Conservation (phyloP, 768 basidiomycete genomes). For the Gloeostereum incarnatum region DNA sequence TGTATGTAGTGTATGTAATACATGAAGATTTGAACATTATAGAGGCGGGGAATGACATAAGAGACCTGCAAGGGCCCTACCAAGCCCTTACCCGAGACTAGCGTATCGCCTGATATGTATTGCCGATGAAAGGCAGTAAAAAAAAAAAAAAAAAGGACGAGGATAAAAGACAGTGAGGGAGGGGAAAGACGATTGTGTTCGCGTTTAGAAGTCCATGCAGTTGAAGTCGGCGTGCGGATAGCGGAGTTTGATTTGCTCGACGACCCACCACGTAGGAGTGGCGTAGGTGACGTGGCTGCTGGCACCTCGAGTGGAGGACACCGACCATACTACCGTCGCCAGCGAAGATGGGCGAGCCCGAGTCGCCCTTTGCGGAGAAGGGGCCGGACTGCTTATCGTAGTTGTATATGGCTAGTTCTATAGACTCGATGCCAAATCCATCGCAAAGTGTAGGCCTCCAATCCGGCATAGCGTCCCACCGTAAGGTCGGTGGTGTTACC, state of each 20-base stretch:
- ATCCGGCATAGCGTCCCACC: conserved; percentile 22
- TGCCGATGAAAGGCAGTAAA: no score
- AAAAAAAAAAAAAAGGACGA: no score
- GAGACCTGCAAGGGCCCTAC: no score
- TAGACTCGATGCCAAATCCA: conserved; percentile 8
- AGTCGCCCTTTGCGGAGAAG: conserved; percentile 23
- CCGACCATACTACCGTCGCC: conserved; percentile 17
- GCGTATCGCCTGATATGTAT: no score
- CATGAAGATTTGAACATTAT: no score
- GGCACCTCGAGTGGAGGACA: conserved; percentile 17
- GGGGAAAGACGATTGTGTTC: no score
- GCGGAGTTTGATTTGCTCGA: conserved; percentile 14
- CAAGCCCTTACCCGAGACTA: no score
- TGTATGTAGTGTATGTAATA: no score
- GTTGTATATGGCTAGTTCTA: conserved; percentile 19
- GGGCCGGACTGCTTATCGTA: conserved; percentile 8
- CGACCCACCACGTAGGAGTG: conserved; percentile 21
- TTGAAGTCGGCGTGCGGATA: conserved; percentile 18
- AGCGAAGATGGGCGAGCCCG: conserved; percentile 18
- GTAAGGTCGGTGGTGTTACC: conserved; percentile 25
- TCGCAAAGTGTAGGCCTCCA: conserved; percentile 19
- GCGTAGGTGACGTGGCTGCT: conserved; percentile 18
- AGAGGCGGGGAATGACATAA: no score
- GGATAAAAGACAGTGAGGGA: no score
- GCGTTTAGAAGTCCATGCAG: conserved; percentile 13